Conservation (phyloP, 306 rosid genomes). For the Vigna angularis region DNA sequence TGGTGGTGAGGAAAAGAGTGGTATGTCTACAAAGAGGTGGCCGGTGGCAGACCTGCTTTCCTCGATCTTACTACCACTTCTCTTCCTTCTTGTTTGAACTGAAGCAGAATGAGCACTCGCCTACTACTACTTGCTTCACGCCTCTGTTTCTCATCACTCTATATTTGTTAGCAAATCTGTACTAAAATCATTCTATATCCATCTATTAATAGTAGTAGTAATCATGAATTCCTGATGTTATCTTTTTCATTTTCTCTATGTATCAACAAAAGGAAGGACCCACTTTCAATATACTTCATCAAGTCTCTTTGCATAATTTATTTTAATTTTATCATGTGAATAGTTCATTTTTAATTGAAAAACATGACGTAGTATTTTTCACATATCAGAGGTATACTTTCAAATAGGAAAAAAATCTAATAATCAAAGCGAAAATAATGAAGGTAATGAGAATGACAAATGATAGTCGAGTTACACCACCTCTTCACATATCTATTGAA, state of each 20-base stretch:
- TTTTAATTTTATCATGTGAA: too few species aligned
- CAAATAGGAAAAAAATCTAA: too few species aligned
- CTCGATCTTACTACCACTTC: conserved; percentile 46
- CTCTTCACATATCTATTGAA: too few species aligned
- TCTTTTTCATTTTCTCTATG: conserved; percentile 2
- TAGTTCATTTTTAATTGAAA: too few species aligned
- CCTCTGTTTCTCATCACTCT: not conserved
- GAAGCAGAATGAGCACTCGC: not conserved
- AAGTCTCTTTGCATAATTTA: not conserved
- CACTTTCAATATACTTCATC: too few species aligned
- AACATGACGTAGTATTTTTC: too few species aligned
- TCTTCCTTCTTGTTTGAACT: conserved; percentile 41
- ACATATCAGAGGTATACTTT: too few species aligned
- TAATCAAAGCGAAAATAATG: too few species aligned
- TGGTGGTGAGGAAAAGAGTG: conserved; percentile 52
- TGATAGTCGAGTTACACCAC: too few species aligned
- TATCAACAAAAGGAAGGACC: not conserved
- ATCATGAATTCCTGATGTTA: not conserved
- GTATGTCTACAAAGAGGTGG: conserved; percentile 40
- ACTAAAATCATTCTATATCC: not conserved
- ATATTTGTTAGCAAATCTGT: conserved; percentile 20
- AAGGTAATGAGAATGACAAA: too few species aligned
- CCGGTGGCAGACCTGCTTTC: conserved; percentile 45
- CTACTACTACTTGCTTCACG: not conserved
- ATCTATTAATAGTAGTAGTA: conserved; percentile 6